Conservation (phyloP, 768 basidiomycete genomes). For the Rossbeevera mucosa region DNA sequence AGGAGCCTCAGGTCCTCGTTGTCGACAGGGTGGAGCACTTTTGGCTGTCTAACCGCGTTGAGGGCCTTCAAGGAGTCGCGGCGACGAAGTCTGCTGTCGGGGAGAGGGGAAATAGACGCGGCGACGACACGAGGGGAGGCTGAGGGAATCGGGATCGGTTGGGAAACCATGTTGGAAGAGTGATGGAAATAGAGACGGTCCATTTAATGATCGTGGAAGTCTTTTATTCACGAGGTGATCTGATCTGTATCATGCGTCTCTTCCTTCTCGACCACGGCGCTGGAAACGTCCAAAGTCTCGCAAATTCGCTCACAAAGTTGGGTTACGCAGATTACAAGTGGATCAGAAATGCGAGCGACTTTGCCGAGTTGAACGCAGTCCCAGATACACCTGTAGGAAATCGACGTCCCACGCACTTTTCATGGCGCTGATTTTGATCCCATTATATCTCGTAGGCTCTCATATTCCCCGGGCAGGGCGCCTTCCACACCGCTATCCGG, state of each 20-base stretch:
- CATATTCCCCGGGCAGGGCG: slow-evolving; percentile 95
- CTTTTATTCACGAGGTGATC: slow-evolving; percentile 10
- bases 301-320: slow-evolving; percentile 81
- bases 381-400: slow-evolving; percentile 60
- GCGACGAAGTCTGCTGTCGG: slow-evolving; percentile 42
- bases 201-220: slow-evolving; percentile 7
- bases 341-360: slow-evolving; percentile 78
- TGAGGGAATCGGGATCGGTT: slow-evolving; percentile 43
- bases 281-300: slow-evolving; percentile 90
- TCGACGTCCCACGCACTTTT: slow-evolving; percentile 1
- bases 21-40: slow-evolving; percentile 75
- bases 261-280: slow-evolving; percentile 97
- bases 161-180: slow-evolving; percentile 37
- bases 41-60: slow-evolving; percentile 48
- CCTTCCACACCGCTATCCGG: slow-evolving; percentile 83
- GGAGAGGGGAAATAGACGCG: slow-evolving; percentile 55
- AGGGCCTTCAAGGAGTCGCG: slow-evolving; percentile 30
- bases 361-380: slow-evolving; percentile 44
- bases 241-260: slow-evolving; percentile 43
- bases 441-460: slow-evolving; percentile 57
- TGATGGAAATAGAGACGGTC: slow-evolving; percentile 9
- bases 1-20: slow-evolving; percentile 79
- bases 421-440: slow-evolving; percentile 3
- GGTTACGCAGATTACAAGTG: slow-evolving; percentile 81
- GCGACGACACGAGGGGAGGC: slow-evolving; percentile 34